Evolutionary conservation across 345 rosid genomes (phyloP).

Genomic region (Gossypium bickii): DNA sequence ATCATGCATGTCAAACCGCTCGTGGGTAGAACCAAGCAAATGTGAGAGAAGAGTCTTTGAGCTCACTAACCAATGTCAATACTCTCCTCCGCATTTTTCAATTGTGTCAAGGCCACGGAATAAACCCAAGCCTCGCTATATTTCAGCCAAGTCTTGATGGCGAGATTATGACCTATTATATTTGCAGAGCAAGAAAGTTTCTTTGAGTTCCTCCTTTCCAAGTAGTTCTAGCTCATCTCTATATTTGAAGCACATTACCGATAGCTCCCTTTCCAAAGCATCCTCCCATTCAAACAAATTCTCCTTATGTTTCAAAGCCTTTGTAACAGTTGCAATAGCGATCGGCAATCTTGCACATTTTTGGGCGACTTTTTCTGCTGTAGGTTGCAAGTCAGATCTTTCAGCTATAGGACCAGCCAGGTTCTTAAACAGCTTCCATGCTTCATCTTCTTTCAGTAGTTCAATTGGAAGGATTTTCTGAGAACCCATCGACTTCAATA

Average conservation of each 20-base stretch:
- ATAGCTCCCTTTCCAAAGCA: not conserved
- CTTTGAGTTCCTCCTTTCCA: not conserved
- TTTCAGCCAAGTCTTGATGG: not conserved
- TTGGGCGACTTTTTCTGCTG: conserved; percentile 12
- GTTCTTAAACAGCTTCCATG: conserved; percentile 19
- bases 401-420: not conserved
- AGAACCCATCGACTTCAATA: conserved; percentile 9
- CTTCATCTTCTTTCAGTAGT: conserved; percentile 8
- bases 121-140: conserved; percentile 15
- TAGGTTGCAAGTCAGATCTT: not conserved
- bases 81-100: conserved; percentile 4
- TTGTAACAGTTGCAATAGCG: conserved; percentile 16
- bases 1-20: conserved; percentile 21
- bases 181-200: conserved; percentile 15
- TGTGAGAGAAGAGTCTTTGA: conserved; percentile 22
- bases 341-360: conserved; percentile 30
- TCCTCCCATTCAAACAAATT: conserved; percentile 12
- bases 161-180: not conserved
- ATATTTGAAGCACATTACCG: not conserved
- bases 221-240: not conserved
- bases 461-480: not conserved
- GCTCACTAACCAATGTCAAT: conserved; percentile 1
- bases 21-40: not conserved
- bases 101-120: not conserved
- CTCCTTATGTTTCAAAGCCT: not conserved